Evolutionary conservation across 305 asterid species (phyloP).

Genomic region (Fraxinus latifolia): DNA sequence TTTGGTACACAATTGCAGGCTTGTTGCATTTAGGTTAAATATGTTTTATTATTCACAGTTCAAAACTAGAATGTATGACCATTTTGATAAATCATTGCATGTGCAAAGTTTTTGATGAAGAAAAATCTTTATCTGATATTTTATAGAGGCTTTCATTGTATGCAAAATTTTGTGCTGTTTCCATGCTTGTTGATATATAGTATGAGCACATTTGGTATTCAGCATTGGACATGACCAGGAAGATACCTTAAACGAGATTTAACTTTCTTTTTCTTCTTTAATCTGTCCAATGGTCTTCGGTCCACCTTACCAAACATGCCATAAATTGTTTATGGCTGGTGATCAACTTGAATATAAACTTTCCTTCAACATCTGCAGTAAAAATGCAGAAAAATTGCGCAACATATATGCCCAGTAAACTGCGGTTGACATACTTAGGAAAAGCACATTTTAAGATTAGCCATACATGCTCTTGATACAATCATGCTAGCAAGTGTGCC

Average conservation of each 20-base stretch:
- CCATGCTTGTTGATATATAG: neutral
- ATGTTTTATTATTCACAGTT: neutral
- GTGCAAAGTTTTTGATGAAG: neutral
- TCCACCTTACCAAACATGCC: neutral
- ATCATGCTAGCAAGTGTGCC: neutral
- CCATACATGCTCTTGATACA: neutral
- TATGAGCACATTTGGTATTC: neutral
- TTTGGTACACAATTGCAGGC: neutral
- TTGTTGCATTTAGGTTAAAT: neutral
- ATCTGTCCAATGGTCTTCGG: neutral
- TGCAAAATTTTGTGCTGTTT: conserved; percentile 1
- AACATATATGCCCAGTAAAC: neutral
- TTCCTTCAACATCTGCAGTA: neutral
- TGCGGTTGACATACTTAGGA: neutral
- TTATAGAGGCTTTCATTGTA: neutral
- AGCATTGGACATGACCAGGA: neutral
- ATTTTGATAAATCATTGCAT: neutral
- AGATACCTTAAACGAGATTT: neutral
- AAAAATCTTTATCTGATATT: neutral
- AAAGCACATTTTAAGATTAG: neutral
- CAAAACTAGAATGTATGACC: neutral
- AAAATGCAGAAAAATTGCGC: neutral
- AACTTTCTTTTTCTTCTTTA: neutral
- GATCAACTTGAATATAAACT: conserved; percentile 13
- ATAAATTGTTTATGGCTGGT: conserved; percentile 1